Evolutionary conservation across 257 asterid species (phyloP).

Genomic region (Petunia secreta): DNA sequence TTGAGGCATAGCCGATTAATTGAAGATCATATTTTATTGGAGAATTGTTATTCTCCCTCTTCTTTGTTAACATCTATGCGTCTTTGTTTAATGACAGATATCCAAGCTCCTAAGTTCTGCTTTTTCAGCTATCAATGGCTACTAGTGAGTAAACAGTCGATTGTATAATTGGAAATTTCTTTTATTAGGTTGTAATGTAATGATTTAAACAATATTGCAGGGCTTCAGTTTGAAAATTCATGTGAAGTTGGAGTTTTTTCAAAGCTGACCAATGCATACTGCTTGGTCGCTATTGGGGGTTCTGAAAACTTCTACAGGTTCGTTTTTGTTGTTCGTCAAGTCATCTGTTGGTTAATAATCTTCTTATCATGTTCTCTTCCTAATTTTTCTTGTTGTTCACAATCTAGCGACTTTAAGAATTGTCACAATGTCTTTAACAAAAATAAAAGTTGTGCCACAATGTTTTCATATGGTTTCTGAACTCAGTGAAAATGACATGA

Average conservation of each 20-base stretch:
- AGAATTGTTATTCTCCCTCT: not conserved
- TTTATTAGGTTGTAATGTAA: not conserved
- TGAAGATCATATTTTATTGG: not conserved
- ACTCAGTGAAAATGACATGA: not conserved
- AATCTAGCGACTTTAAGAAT: not conserved
- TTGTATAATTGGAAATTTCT: not conserved
- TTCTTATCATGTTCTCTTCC: not conserved
- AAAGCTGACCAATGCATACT: slow-evolving; percentile 92
- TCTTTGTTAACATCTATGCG: not conserved
- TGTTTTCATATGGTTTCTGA: slow-evolving; percentile 2
- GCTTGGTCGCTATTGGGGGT: slow-evolving; percentile 93
- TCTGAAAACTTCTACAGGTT: slow-evolving; percentile 95
- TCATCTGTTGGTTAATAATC: not conserved
- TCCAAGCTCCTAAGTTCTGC: not conserved
- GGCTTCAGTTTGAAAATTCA: slow-evolving; percentile 88
- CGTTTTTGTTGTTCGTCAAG: not conserved
- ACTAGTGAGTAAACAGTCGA: slow-evolving; percentile 33
- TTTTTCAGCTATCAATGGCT: slow-evolving; percentile 30
- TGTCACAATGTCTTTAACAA: slow-evolving; percentile 6
- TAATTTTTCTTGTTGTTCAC: not conserved
- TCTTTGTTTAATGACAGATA: slow-evolving; percentile 15
- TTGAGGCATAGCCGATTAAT: not conserved
- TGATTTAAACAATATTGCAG: slow-evolving; percentile 37
- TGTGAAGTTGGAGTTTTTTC: slow-evolving; percentile 91
- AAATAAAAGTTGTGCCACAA: not conserved